Evolutionary conservation across 305 asterid genomes (phyloP).

Genomic region (Fraxinus ornus): DNA sequence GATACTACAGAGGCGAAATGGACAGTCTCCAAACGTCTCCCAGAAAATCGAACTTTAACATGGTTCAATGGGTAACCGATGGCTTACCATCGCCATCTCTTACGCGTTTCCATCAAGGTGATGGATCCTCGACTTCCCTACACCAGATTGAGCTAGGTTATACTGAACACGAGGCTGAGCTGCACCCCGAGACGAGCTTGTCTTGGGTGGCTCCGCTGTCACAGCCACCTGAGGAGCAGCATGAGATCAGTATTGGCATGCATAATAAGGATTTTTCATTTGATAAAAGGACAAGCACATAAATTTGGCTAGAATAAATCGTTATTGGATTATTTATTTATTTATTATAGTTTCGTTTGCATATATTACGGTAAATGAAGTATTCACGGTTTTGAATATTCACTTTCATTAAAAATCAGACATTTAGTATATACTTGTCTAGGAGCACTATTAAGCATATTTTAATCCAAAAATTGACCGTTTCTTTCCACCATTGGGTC

Average conservation of each 20-base stretch:
- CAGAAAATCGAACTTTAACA: constrained; percentile 25
- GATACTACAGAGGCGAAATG: constrained; percentile 39
- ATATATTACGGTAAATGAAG: not conserved
- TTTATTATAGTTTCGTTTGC: not conserved
- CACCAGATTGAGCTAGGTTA: constrained; percentile 43
- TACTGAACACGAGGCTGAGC: constrained; percentile 22
- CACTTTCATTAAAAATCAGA: no score
- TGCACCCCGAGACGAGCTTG: constrained; percentile 20
- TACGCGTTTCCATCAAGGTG: constrained; percentile 30
- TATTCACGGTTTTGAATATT: not conserved
- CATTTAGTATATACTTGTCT: no score
- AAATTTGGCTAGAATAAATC: not conserved
- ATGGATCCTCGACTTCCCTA: constrained; percentile 21
- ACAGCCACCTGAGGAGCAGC: constrained; percentile 20
- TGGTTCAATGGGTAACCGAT: constrained; percentile 49
- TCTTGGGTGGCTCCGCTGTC: constrained; percentile 46
- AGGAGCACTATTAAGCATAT: no score
- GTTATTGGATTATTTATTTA: no score
- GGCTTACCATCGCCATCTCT: constrained; percentile 42
- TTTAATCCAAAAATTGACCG: no score
- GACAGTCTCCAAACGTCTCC: constrained; percentile 50
- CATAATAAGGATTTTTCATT: constrained; percentile 53
- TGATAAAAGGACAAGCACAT: constrained; percentile 26
- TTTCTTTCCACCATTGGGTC: no score
- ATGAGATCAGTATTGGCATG: constrained; percentile 33